Evolutionary conservation across 345 rosid genomes (phyloP), one percentile per base, ranked within the genome.

Genomic region (Dovyalis caffra): DNA sequence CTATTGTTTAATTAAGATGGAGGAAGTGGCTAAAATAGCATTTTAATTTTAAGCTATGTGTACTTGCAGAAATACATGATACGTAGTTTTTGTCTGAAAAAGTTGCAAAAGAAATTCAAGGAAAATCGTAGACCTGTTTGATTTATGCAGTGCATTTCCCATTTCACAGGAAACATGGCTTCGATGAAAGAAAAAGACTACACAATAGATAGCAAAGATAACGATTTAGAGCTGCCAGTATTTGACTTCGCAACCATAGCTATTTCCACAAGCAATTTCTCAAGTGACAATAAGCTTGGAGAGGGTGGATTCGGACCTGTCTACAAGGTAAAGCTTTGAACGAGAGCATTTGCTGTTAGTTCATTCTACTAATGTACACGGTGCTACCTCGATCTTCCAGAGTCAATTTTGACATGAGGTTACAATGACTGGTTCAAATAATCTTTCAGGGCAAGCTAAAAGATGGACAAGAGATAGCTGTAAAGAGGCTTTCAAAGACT

Each of bases 381-480:
- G 1, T 37, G 25, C 23, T 51, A 58, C 25, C 32, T 57, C 12
- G 58, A 10, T 7, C 7, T 21, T 20, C 18, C 38, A 47, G 33
- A 38, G 14, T 8, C 21, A 66, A 26, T 66, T 34, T 8, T 37
- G 12, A 37, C 7, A 28, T 1, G 37, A 47, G n/a, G 20, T 60
- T 61, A 18, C 31, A 49, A 35, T 18, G 11, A 38, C n/a, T 18
- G 11, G 40, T 60, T 15, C 38, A 3, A 66, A 25, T 32, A 47
- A 29, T 33, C 40, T 73, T 38, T 20, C 74, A 84, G 87, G 87
- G 87, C 6, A 71, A 18, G 8, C 26, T 84, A 25, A 60, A 29
- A 67, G 81, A 76, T 53, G 85, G 84, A 28, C 72, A 73, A 70
- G 85, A 81, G 35, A 71, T 84, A 70, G 85, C 87, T 20, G 84